Percentiles rank a stretch among this genome's conserved stretches.
phyloP scores from a whole-genome alignment of 2,329 filamentous ascomycete species.

The Fusarium clavum region DNA sequence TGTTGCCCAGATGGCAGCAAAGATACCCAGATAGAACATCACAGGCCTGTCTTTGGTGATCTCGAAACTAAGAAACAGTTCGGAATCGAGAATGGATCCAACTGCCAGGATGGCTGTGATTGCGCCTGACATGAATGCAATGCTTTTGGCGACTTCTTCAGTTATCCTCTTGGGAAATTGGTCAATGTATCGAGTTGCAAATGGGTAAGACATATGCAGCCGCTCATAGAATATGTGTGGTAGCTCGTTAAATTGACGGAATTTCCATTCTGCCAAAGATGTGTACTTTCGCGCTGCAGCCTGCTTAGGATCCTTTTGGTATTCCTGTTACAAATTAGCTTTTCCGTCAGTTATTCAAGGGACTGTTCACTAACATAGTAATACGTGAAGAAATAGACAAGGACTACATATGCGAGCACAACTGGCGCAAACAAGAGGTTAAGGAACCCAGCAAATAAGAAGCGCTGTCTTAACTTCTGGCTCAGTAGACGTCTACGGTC shows the following conservation, averaged over 20 bases:
- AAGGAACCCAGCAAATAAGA: conserved; percentile 85
- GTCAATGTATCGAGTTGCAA: conserved; percentile 90
- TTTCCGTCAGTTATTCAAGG: too few relatives aligned
- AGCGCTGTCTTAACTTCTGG: conserved; percentile 78
- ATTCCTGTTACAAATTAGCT: conserved; percentile 70
- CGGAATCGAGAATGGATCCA: conserved; percentile 87
- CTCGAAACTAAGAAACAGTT: conserved; percentile 91
- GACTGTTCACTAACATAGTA: conserved; percentile 76
- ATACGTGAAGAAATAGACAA: conserved; percentile 94
- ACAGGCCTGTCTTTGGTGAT: conserved; percentile 89
- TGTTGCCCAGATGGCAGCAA: conserved; percentile 85
- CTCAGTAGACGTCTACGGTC: conserved; percentile 84
- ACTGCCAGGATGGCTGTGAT: conserved; percentile 87
- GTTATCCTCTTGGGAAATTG: conserved; percentile 97
- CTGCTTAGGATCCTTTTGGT: conserved; percentile 91
- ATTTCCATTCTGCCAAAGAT: conserved; percentile 95
- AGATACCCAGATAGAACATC: conserved; percentile 87
- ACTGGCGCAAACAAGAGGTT: conserved; percentile 90
- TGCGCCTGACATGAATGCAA: conserved; percentile 89
- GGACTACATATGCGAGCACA: conserved; percentile 84
- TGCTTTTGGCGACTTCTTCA: conserved; percentile 83
- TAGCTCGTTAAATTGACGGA: conserved; percentile 97
- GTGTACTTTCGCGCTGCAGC: conserved; percentile 88
- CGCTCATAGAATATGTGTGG: conserved; percentile 91
- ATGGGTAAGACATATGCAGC: conserved; percentile 93